Conservation (phyloP, 148 eudicot species). For the Polygonum maritimum region DNA sequence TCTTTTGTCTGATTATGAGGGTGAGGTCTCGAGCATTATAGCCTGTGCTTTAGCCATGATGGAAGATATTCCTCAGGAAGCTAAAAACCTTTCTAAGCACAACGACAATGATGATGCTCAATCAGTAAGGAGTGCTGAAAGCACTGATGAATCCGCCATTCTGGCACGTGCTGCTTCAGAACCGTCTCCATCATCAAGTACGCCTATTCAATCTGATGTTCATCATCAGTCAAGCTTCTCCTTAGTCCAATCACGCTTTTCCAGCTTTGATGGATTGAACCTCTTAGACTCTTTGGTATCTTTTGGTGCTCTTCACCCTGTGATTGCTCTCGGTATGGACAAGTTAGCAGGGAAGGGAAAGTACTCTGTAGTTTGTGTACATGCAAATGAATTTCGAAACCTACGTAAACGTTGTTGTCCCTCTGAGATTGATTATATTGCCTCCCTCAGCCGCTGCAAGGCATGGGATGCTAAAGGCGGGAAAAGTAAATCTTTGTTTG, state of each 20-base stretch:
- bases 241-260: conserved; percentile 34
- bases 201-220: conserved; percentile 37
- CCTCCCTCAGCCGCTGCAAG: conserved; percentile 87
- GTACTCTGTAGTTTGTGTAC: conserved; percentile 64
- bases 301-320: conserved; percentile 46
- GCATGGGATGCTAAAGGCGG: conserved; percentile 98
- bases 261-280: conserved; percentile 56
- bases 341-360: conserved; percentile 48
- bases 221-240: conserved; percentile 37
- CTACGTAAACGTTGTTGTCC: conserved; percentile 65
- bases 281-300: conserved; percentile 44
- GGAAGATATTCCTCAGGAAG: conserved; percentile 23
- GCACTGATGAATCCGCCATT: conserved; percentile 10
- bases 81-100: conserved; percentile 23
- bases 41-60: conserved; percentile 73
- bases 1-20: conserved; percentile 72
- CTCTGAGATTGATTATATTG: conserved; percentile 77
- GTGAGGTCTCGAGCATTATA: conserved; percentile 78
- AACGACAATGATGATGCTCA: conserved; percentile 14
- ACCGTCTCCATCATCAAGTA: conserved; percentile 39
- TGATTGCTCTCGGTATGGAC: conserved; percentile 59
- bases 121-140: background rate
- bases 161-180: conserved; percentile 44
- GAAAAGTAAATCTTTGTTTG: conserved; percentile 86
- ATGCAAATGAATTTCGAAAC: conserved; percentile 51